Conservation (phyloP, 352 stramenopile genomes). For the Phytopythium sindhum region DNA sequence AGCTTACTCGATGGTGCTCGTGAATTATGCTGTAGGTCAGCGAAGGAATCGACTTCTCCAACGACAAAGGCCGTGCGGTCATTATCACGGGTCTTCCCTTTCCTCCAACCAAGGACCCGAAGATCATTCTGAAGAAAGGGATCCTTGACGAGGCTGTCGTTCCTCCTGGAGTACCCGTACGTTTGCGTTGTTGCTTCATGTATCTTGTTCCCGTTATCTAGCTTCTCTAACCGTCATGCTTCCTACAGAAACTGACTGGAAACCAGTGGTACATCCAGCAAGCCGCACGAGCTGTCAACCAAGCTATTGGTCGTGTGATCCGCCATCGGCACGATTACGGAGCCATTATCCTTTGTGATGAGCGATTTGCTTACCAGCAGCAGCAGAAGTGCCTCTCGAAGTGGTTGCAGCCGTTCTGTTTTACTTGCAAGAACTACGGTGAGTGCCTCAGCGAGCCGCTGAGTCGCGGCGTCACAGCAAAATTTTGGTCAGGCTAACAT, state of each 20-base stretch:
- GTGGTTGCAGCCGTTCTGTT: slow-evolving; percentile 90
- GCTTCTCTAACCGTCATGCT: slow-evolving; percentile 9
- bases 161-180: slow-evolving; percentile 56
- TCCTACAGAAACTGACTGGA: slow-evolving; percentile 84
- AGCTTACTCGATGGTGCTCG: slow-evolving; percentile 1
- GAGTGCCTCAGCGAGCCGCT: not conserved
- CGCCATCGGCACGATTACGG: slow-evolving; percentile 98
- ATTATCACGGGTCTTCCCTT: slow-evolving; percentile 99
- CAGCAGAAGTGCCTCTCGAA: slow-evolving; percentile 94
- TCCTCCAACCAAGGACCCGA: slow-evolving; percentile 95
- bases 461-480: not conserved
- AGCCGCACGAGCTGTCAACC: slow-evolving; percentile 97
- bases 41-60: slow-evolving; percentile 98
- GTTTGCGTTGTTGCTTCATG: slow-evolving; percentile 2
- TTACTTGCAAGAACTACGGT: slow-evolving; percentile 67
- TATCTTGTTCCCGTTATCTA: too few relatives aligned
- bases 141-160: slow-evolving; percentile 90
- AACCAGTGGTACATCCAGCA: slow-evolving; percentile 99
- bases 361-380: slow-evolving; percentile 91
- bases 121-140: slow-evolving; percentile 97
- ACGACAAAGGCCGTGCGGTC: slow-evolving; percentile 96
- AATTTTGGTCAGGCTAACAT: not conserved
- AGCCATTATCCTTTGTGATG: slow-evolving; percentile 96
- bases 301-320: slow-evolving; percentile 99
- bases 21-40: slow-evolving; percentile 68